phyloP scores from a whole-genome alignment of 805 yeast genomes.

The Starmera amethionina region DNA sequence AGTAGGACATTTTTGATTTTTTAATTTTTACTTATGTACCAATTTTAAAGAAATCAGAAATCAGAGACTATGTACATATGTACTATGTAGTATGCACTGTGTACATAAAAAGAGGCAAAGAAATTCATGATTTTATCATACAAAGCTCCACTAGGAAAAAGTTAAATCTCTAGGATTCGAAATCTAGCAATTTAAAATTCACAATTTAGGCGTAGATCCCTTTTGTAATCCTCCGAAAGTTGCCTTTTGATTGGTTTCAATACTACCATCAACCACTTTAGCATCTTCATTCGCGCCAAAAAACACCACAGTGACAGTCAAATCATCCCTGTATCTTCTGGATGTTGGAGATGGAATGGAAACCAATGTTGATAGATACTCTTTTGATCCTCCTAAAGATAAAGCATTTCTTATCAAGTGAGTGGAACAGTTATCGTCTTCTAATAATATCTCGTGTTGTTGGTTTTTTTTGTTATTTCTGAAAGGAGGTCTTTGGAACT shows the following conservation, averaged over 20 bases:
- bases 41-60: too few relatives aligned
- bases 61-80: too few relatives aligned
- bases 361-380: conserved; percentile 79
- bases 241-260: conserved; percentile 30
- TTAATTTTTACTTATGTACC: too few relatives aligned
- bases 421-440: conserved; percentile 85
- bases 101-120: too few relatives aligned
- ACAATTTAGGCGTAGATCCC: neutral
- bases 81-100: too few relatives aligned
- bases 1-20: too few relatives aligned
- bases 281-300: conserved; percentile 57
- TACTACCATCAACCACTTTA: conserved; percentile 41
- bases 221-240: conserved; percentile 21
- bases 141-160: too few relatives aligned
- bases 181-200: too few relatives aligned
- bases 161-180: too few relatives aligned
- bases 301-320: conserved; percentile 92
- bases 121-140: too few relatives aligned
- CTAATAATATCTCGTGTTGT: conserved; percentile 41
- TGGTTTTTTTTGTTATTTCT: conserved; percentile 35
- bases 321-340: conserved; percentile 88
- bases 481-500: conserved; percentile 62
- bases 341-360: conserved; percentile 89
- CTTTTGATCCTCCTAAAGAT: conserved; percentile 78
- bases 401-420: conserved; percentile 91